Evolutionary conservation across 805 yeast species (phyloP), one percentile per base, ranked within the genome.

Genomic region (Isabelozyma gotoi): DNA sequence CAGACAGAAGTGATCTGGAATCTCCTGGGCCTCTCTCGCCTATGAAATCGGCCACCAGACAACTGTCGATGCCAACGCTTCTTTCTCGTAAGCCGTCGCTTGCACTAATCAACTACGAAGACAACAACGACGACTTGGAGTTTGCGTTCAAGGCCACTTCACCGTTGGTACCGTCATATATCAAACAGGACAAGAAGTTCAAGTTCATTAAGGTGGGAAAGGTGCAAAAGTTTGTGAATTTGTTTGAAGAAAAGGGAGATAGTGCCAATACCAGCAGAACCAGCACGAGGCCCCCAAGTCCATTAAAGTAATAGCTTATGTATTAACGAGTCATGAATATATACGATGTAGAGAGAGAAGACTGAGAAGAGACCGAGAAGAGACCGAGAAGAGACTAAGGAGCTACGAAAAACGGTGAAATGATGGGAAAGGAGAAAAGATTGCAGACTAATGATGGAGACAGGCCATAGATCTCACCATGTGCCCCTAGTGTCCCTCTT

Each of bases 121-220:
- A 63, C 19, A 51, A 53, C 24, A 45, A 42, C 29, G 15, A 35
- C 7, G 71, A 60, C 6, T 51, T 67, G 42, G 60, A 62, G 40
- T 65, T 57, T 44, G 71, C 71, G 3, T 65, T 58, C 48, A 54
- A 52, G 20, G 57, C 55, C 42, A 53, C 50, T 31, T 56, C 66
- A 2, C 44, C 57, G 1, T 41, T 56, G 36, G 71, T 62, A 10
- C 72, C 71, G 6, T 51, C 61, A 8, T 70, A 59, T 49, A 69
- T 72, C 40, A 68, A 68, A 48, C 60, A 67, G 40, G 67, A 70
- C 53, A 67, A 65, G 44, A 72, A 71, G 51, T 71, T 68, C 55
- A 68, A 66, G 49, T 72, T 65, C 48, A 71, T 71, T 45, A 71
- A 70, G 51, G 71, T 72, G 18, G 76, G 76, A 2, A 72, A 72